These are phyloP conservation scores for Thermoascus crustaceus DNA, from an alignment of 2,329 filamentous ascomycete genomes.

Conservation along the genomic window DNA sequence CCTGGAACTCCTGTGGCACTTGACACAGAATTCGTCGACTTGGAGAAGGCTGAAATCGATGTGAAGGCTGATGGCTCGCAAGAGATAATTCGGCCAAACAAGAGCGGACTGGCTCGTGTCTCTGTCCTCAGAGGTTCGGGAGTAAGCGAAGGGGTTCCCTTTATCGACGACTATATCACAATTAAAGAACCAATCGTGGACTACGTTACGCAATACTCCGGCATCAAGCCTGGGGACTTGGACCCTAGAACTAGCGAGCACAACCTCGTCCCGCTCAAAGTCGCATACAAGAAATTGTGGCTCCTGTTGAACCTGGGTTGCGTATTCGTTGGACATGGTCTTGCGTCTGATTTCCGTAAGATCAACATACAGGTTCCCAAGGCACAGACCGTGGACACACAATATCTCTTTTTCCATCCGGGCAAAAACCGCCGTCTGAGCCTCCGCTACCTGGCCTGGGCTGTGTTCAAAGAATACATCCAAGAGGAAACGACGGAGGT, in stretches of 20 bases:
- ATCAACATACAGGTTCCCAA: constrained; percentile 96
- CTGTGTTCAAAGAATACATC: constrained; percentile 84
- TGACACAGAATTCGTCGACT: constrained; percentile 91
- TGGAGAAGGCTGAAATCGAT: constrained; percentile 89
- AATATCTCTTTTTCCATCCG: constrained; percentile 79
- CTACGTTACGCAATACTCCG: constrained; percentile 89
- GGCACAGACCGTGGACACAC: constrained; percentile 86
- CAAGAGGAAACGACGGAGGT: constrained; percentile 61
- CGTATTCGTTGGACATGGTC: constrained; percentile 84
- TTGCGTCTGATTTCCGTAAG: constrained; percentile 92
- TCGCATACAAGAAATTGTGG: constrained; percentile 97
- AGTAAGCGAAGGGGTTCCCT: constrained; percentile 69
- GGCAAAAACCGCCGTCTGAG: constrained; percentile 77
- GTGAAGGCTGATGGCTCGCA: constrained; percentile 91
- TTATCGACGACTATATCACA: constrained; percentile 95
- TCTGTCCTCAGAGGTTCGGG: constrained; percentile 78
- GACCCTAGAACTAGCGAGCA: constrained; percentile 71
- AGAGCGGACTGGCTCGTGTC: constrained; percentile 84
- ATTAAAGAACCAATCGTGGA: constrained; percentile 89
- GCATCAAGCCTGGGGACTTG: constrained; percentile 77
- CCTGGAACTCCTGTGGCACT: constrained; percentile 73
- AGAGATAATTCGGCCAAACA: constrained; percentile 83
- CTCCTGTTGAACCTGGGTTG: constrained; percentile 89
- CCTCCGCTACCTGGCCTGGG: constrained; percentile 85
- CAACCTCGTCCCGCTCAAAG: constrained; percentile 77